Percentiles rank a stretch among this genome's conserved stretches.
Conservation (phyloP, 2,329 filamentous ascomycete genomes). For the Neofusicoccum sp. region DNA sequence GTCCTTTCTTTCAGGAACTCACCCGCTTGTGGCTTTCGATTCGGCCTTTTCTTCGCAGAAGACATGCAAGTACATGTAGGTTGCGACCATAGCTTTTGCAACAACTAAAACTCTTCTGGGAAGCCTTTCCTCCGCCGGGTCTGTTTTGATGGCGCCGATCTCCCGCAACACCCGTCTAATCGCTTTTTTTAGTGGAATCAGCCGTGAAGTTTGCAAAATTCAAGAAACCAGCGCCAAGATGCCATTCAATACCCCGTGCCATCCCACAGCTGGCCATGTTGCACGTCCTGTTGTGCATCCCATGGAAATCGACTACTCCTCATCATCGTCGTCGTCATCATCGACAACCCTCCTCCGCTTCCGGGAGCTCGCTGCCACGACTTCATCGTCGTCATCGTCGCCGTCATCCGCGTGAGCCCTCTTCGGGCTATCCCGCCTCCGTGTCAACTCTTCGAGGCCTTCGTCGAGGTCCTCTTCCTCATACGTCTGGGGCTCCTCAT, state of each 20-base stretch:
- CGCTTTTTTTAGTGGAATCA: slow-evolving; percentile 4
- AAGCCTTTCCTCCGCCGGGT: no score
- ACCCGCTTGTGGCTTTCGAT: no score
- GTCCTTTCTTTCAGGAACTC: no score
- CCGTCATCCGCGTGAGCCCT: slow-evolving; percentile 30
- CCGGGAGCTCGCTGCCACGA: slow-evolving; percentile 28
- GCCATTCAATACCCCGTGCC: neutral
- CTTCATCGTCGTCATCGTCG: slow-evolving; percentile 39
- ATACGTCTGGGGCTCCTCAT: slow-evolving; percentile 65
- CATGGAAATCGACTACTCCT: neutral
- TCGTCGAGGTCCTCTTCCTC: slow-evolving; percentile 53
- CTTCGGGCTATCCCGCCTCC: slow-evolving; percentile 40
- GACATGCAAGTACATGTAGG: no score
- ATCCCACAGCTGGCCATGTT: neutral
- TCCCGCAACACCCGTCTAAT: neutral
- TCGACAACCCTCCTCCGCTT: slow-evolving; percentile 47
- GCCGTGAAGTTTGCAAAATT: neutral
- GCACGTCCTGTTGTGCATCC: neutral
- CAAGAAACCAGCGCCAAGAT: neutral
- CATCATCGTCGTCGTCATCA: slow-evolving; percentile 47
- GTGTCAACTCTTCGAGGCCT: slow-evolving; percentile 37
- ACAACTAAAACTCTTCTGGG: no score
- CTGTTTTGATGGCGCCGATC: neutral
- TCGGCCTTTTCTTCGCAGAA: no score
- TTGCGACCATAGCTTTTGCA: no score